Conservation (phyloP, 495 filamentous ascomycete genomes). For the Daldinia vernicosa region DNA sequence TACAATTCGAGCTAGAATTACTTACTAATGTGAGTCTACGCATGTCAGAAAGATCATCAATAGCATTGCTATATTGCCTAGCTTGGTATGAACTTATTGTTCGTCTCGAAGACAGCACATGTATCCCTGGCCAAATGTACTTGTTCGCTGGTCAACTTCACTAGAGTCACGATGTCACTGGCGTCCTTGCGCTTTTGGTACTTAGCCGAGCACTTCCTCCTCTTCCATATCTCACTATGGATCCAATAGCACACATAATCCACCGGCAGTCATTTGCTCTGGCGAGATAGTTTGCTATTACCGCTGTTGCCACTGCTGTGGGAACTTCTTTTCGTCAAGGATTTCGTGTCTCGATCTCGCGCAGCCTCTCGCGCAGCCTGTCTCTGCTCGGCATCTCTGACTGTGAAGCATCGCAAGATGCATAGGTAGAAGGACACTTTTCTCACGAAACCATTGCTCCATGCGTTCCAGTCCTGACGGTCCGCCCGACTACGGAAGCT, state of each 20-base stretch:
- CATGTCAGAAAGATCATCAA: slow-evolving; percentile 3
- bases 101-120: slow-evolving; percentile 1
- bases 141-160: neutral
- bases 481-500: slow-evolving; percentile 22
- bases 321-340: slow-evolving; percentile 9
- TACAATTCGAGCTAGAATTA: slow-evolving; percentile 2
- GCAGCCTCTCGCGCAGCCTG: slow-evolving; percentile 11
- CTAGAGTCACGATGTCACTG: neutral
- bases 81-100: slow-evolving; percentile 10
- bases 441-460: slow-evolving; percentile 24
- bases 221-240: neutral
- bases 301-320: slow-evolving; percentile 13
- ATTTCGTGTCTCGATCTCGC: neutral
- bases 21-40: neutral
- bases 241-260: neutral
- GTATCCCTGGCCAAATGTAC: slow-evolving; percentile 3
- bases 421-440: slow-evolving; percentile 38
- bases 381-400: slow-evolving; percentile 32
- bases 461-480: slow-evolving; percentile 36
- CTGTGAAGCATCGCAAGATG: slow-evolving; percentile 40
- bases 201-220: neutral
- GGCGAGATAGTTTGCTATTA: slow-evolving; percentile 16
- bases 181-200: neutral
- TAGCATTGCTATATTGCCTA: slow-evolving; percentile 12
- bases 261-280: slow-evolving; percentile 1